Percentiles rank a stretch among this genome's conserved stretches.
These are phyloP conservation scores for Helichrysum umbraculigerum DNA, from an alignment of 129 eudicot genomes.

Conservation along the genomic window DNA sequence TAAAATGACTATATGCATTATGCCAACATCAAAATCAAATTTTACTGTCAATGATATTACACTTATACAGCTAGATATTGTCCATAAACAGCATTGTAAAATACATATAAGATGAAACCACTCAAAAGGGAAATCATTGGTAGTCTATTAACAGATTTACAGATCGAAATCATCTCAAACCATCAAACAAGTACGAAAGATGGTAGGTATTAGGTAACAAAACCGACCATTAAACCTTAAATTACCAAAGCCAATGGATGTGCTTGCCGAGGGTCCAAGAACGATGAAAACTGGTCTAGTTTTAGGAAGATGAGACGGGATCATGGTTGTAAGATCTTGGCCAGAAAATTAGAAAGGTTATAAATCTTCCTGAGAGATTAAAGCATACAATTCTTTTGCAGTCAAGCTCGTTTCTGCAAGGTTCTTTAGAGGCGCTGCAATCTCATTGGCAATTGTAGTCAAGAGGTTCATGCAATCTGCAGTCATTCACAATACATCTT, in stretches of 20 bases:
- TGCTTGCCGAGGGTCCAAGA: neutral
- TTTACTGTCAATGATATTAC: constrained; percentile 21
- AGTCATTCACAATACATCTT: constrained; percentile 18
- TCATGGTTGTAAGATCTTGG: constrained; percentile 12
- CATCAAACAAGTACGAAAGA: neutral
- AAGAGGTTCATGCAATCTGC: constrained; percentile 61
- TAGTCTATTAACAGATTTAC: constrained; percentile 39
- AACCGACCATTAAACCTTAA: neutral
- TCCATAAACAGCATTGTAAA: constrained; percentile 14
- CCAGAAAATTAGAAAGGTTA: constrained; percentile 9
- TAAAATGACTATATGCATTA: too few species aligned
- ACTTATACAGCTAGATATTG: neutral
- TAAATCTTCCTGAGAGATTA: constrained; percentile 31
- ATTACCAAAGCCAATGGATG: neutral
- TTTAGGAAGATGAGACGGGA: constrained; percentile 11
- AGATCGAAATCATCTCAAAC: constrained; percentile 12
- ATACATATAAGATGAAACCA: constrained; percentile 15
- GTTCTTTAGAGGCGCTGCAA: constrained; percentile 41
- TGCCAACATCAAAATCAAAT: too few species aligned
- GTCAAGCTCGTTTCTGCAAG: constrained; percentile 64
- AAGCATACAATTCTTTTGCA: constrained; percentile 51
- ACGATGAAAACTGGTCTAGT: constrained; percentile 1
- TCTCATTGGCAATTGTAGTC: constrained; percentile 47
- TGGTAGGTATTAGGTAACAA: neutral
- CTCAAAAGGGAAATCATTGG: constrained; percentile 4